Evolutionary conservation across 1,139 yeast species (phyloP), one percentile per base, ranked within the genome.

Genomic region (Magnusiomyces fungicola): DNA sequence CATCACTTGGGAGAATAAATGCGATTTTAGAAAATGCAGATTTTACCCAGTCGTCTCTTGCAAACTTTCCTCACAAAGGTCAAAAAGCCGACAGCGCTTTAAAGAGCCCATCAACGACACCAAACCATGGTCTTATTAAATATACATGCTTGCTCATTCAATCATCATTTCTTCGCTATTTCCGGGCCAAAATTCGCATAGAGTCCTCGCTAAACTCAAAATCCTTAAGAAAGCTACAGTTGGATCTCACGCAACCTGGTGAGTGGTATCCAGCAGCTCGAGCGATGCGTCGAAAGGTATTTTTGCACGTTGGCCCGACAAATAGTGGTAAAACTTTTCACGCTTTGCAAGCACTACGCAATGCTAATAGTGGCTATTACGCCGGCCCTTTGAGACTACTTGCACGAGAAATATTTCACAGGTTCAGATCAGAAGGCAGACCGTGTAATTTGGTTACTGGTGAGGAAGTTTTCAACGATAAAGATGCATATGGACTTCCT

Each of bases 221-320:
- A 42, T 29, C 33, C 32, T 29, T 23, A 47, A n/a, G 12, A 6
- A 5, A 12, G 2, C 19, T 46, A 9, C 24, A 23, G 10, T 37
- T 56, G 14, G 56, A 56, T 44, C 38, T 59, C 50, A 53, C 57
- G 6, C 55, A 56, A 25, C 96, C 96, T 0, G 82, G 83, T 1
- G 88, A 83, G 62, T 86, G 96, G 94, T 92, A 75, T 60, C 96
- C 98, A 0, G 79, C 75, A 46, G 95, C 98, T 0, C 72, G 98
- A 42, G 79, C 81, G 55, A 73, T 89, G 71, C 81, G 80, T 55
- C 72, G 99, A 39, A 83, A 83, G 51, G 75, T 92, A 43, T 75
- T 83, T 21, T 77, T 94, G 80, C 99, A 92, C 64, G 88, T 92
- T 19, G 99, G 99, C 0, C 98, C 99, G 0, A 92, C 99, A 0